Evolutionary conservation across 176 grass and related monocot genomes (phyloP).

Genomic region (Themeda triandra): DNA sequence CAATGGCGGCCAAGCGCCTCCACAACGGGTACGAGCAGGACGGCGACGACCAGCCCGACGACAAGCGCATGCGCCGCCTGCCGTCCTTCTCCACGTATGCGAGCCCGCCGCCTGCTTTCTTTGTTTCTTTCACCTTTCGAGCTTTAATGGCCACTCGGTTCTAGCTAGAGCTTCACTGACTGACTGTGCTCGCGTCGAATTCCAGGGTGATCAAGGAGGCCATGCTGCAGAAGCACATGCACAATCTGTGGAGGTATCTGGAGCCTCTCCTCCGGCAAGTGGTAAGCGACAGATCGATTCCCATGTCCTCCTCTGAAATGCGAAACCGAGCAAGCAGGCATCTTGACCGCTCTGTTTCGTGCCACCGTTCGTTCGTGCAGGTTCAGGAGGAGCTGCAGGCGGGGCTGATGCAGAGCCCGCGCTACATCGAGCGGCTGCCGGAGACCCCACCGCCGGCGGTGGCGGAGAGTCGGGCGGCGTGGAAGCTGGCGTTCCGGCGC

Average conservation of each 20-base stretch:
- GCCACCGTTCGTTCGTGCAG: constrained; percentile 45
- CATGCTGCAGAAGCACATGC: constrained; percentile 51
- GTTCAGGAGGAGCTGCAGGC: constrained; percentile 83
- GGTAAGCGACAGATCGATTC: no score
- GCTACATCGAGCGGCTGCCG: constrained; percentile 31
- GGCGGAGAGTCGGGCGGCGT: background rate
- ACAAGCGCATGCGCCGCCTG: constrained; percentile 55
- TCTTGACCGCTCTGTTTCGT: constrained; percentile 25
- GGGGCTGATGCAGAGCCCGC: constrained; percentile 44
- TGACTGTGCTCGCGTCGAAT: background rate
- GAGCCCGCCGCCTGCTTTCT: background rate
- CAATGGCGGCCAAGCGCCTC: constrained; percentile 71
- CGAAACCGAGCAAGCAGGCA: background rate
- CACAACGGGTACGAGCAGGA: constrained; percentile 47
- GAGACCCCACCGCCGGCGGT: background rate
- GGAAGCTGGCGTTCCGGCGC: constrained; percentile 51
- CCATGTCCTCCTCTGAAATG: no score
- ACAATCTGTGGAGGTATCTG: constrained; percentile 37
- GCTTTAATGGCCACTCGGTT: background rate
- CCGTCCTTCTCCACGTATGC: constrained; percentile 71
- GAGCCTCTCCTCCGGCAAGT: constrained; percentile 81
- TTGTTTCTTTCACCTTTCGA: background rate
- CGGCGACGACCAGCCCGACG: constrained; percentile 36
- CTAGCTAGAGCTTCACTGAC: background rate
- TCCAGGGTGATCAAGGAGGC: constrained; percentile 78